Base-by-base conservation (phyloP, 805 yeast genomes). In the Ascoidea rubescens region DNA sequence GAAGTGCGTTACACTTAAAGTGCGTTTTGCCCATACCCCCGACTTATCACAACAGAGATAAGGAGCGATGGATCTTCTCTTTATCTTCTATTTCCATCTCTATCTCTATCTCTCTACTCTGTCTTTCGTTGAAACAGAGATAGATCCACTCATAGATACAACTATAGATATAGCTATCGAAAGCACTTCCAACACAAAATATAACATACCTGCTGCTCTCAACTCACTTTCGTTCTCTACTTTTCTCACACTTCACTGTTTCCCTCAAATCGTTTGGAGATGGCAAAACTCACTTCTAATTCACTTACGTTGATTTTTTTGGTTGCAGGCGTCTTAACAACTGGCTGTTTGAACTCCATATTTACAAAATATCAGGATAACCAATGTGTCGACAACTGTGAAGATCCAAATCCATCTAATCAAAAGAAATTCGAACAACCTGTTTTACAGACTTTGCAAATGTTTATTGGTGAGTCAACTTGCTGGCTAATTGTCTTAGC, bases 281-380 rank as follows among this genome's bases (percentile, higher is more conserved):
- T 37, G 43, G 14, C 14, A 14, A 49, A 16, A 49, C 17, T 14
- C 4, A 50, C 14, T 16, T 31, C 51, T 30, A 28, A 45, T 42
- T 8, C 44, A 5, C 53, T 66, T 42, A 69, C 71, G 31, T 59
- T 70, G 12, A 37, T 37, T 37, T 33, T 65, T 2, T 51, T 68
- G n/a, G 66, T 64, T 1, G 55, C 64, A 0, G 86, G 87, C 4
- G 79, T 87, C 46, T 68, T 86, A 42, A 64, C 78, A 14, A 74
- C 87, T 4, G 95, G 95, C 12, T 79, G 87, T 52, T 64, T 80
- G 57, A 86, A 86, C 69, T 83, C 93, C 8, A 69, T 86, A 48
- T 72, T 83, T 56, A 83, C 91, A 17, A 86, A 86, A 63, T 79
- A 66, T 60, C 93, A 86, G 62, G 93, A 86, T 61, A 75, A 80